Base-by-base conservation (phyloP, 202 grass and related monocot genomes). In the Digitaria exilis region DNA sequence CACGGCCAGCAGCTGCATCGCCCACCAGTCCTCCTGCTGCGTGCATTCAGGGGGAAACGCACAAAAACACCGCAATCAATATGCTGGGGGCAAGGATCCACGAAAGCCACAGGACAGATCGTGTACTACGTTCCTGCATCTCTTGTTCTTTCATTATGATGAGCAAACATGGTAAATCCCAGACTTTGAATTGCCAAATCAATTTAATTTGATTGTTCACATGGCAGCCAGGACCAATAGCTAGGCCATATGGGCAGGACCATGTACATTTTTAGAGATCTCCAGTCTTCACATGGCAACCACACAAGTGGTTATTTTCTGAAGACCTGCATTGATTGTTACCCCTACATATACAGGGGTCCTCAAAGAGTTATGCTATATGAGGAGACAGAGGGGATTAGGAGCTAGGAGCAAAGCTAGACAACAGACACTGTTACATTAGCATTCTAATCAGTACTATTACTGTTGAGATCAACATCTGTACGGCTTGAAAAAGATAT, bases 1-100 rank as follows among this genome's bases (percentile, higher is more conserved):
- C 85, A 94, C 97, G 73, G 93, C 91, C 75, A 99, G 83, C 76
- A 99, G 82, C 67, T 99, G 86, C 93, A 99, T 88, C 69, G 91
- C 91, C 97, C 97, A 99, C 85, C 92, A 86, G 88, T 94, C 89
- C 80, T 85, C 86, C 90, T 96, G 82, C 74, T 88, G 77, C 29
- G 69, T 69, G 85, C 59, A 84, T 82, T 68, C 69, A 65, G 61
- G 71, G 34, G 15, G 12, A 17, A 79, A 72, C 54, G 28, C 74
- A 76, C 31, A 88, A 85, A 72, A 80, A 86, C 48, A 49, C 8
- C 10, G 60, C 69, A 80, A 80, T 94, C 11, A 94, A 78, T 88
- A 66, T 46, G 18, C 37, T 69, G n/a, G 62, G n/a, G 69, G 48
- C 61, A 71, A 85, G 84, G 71, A 87, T 87, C 79, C 55, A 84